Evolutionary conservation across 164 flowering plant genomes (phyloP).

Genomic region (Paratinospora sagittata): DNA sequence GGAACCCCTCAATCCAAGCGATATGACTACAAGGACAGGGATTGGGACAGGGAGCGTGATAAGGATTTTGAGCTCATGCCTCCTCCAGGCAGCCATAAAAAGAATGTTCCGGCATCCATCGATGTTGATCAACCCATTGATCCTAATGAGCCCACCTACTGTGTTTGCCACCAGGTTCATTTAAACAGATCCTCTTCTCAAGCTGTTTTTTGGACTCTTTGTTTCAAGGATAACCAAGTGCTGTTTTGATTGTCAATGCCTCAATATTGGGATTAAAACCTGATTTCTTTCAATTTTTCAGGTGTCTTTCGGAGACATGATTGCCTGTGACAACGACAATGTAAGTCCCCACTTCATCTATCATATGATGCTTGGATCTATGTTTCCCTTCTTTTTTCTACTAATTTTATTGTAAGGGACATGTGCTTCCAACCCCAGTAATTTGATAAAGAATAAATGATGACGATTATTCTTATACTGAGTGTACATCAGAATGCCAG

Average conservation of each 20-base stretch:
- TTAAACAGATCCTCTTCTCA: not conserved
- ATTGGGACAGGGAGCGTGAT: constrained; percentile 92
- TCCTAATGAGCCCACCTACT: constrained; percentile 98
- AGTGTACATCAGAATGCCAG: not conserved
- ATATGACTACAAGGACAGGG: constrained; percentile 66
- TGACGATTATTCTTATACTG: not conserved
- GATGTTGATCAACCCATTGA: constrained; percentile 93
- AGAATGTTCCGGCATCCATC: constrained; percentile 53
- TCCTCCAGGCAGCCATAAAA: constrained; percentile 92
- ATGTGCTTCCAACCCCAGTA: not conserved
- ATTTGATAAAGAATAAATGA: not conserved
- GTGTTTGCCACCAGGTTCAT: constrained; percentile 92
- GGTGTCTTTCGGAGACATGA: constrained; percentile 99
- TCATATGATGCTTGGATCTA: not conserved
- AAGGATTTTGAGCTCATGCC: constrained; percentile 98
- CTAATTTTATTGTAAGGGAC: not conserved
- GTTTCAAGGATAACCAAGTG: not conserved
- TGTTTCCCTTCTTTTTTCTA: not conserved
- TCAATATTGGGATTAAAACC: constrained; percentile 1
- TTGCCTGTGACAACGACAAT: constrained; percentile 96
- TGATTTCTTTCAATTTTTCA: constrained; percentile 20
- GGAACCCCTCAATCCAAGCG: constrained; percentile 76
- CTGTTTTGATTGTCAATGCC: constrained; percentile 1
- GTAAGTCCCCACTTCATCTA: constrained; percentile 37
- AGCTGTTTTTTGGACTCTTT: not conserved